A percentile compares a stretch with the other conserved stretches of the same genome.
Conservation (phyloP, 345 rosid genomes). For the Linum usitatissimum region DNA sequence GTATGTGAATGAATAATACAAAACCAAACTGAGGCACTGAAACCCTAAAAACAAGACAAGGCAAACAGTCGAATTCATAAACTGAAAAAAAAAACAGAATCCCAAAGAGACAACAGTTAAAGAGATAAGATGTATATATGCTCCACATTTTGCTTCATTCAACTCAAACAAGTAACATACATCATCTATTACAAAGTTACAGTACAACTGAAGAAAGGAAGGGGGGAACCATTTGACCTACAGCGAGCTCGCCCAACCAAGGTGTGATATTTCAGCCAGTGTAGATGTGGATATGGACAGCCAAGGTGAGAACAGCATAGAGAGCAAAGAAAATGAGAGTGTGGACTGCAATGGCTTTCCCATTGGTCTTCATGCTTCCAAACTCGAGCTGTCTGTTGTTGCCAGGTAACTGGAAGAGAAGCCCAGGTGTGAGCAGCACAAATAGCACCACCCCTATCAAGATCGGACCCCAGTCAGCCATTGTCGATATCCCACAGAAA, state of each 20-base stretch:
- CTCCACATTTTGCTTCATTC: background rate
- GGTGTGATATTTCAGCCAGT: slow-evolving; percentile 40
- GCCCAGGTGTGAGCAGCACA: slow-evolving; percentile 78
- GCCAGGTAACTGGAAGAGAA: slow-evolving; percentile 69
- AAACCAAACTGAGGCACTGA: background rate
- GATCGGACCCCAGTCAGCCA: slow-evolving; percentile 98
- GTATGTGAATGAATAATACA: too few species aligned
- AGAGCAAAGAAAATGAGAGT: slow-evolving; percentile 70
- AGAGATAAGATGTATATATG: background rate
- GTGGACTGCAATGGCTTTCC: slow-evolving; percentile 74
- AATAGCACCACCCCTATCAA: slow-evolving; percentile 71
- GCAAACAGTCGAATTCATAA: background rate
- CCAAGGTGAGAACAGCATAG: slow-evolving; percentile 70
- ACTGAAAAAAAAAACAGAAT: background rate
- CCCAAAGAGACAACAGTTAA: background rate
- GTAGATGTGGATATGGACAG: slow-evolving; percentile 73
- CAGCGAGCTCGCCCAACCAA: too few species aligned
- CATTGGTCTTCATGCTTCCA: slow-evolving; percentile 86
- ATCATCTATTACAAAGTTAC: background rate
- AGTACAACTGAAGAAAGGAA: background rate
- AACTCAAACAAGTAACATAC: background rate
- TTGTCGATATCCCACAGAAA: slow-evolving; percentile 13
- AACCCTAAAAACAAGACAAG: background rate
- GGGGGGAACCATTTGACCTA: background rate
- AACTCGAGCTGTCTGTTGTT: slow-evolving; percentile 45